Evolutionary conservation across 23 red algal genomes (phyloP).

Genomic region (Agarophyton chilense): DNA sequence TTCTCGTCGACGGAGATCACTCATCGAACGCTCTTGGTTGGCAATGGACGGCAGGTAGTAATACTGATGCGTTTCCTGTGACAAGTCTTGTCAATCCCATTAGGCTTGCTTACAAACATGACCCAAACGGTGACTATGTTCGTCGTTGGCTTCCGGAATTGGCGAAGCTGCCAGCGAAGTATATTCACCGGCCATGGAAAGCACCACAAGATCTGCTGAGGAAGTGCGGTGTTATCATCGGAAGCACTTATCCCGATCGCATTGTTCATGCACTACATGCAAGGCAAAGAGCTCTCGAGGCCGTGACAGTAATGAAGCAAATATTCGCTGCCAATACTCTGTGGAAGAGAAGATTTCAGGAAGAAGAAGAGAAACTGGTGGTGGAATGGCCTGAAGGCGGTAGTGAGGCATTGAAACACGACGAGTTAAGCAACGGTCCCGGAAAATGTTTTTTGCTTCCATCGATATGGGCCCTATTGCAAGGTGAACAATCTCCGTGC

Average conservation of each 20-base stretch:
- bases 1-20: slow-evolving; percentile 90
- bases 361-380: slow-evolving; percentile 44
- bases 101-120: slow-evolving; percentile 36
- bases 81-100: slow-evolving; percentile 84
- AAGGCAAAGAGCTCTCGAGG: slow-evolving; percentile 63
- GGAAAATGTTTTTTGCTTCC: slow-evolving; percentile 36
- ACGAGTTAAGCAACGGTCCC: neutral
- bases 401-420: slow-evolving; percentile 3
- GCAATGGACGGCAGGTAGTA: slow-evolving; percentile 96
- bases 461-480: slow-evolving; percentile 50
- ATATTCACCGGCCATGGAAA: slow-evolving; percentile 87
- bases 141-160: slow-evolving; percentile 91
- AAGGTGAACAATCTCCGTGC: slow-evolving; percentile 23
- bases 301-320: slow-evolving; percentile 76
- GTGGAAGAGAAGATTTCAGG: neutral
- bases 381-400: slow-evolving; percentile 60
- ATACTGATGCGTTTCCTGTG: slow-evolving; percentile 91
- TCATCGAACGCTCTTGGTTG: slow-evolving; percentile 92
- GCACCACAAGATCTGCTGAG: slow-evolving; percentile 69
- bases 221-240: slow-evolving; percentile 73
- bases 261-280: slow-evolving; percentile 68
- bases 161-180: slow-evolving; percentile 65
- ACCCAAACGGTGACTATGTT: slow-evolving; percentile 82
- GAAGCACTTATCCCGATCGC: slow-evolving; percentile 79
- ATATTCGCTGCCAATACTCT: slow-evolving; percentile 44